Base-by-base conservation (phyloP, 345 rosid species). In the Linum tenue region DNA sequence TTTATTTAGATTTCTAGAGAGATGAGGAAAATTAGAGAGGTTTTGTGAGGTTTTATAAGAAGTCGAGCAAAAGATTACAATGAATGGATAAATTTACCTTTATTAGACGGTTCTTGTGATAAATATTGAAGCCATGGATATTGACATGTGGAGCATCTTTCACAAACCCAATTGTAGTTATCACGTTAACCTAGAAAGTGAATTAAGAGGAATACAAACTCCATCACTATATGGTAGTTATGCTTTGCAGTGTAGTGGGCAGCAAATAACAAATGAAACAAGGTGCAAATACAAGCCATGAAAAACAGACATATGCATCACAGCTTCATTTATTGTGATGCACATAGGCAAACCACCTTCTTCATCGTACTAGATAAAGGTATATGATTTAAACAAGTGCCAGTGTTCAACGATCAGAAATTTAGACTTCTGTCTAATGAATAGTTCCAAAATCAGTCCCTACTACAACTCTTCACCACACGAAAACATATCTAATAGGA, bases 31-130 rank as follows among this genome's bases (percentile, higher is more conserved):
- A n/a, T 22, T 22, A 22, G 31, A 22, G 31, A 22, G 31, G 31
- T 22, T 22, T 22, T 22, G 31, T 22, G 31, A 22, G 31, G 31
- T 22, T 22, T 22, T 22, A 22, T 22, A 22, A 22, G 31, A 22
- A 22, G 31, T 22, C 31, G 31, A 22, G 31, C 31, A 22, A 22
- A 0, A 22, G 31, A 22, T 22, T 22, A 22, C 31, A 22, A 22
- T 22, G 31, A 22, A 22, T 22, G 31, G 31, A 22, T 22, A 22
- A 5, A 70, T 63, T 69, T 72, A 90, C 98, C 91, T 83, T 76
- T 67, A 92, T 88, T 38, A 92, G 80, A 55, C 98, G 97, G 77
- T 92, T 92, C 78, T 85, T 92, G 79, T 92, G 91, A 73, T 90
- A 92, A 58, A 92, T 82, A 67, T 82, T 88, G 79, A 92, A 92